Percentiles rank a stretch among this genome's conserved stretches.
These are phyloP conservation scores for Suhomyces yuchorum DNA, from an alignment of 1,139 yeast genomes.

Conservation along the genomic window DNA sequence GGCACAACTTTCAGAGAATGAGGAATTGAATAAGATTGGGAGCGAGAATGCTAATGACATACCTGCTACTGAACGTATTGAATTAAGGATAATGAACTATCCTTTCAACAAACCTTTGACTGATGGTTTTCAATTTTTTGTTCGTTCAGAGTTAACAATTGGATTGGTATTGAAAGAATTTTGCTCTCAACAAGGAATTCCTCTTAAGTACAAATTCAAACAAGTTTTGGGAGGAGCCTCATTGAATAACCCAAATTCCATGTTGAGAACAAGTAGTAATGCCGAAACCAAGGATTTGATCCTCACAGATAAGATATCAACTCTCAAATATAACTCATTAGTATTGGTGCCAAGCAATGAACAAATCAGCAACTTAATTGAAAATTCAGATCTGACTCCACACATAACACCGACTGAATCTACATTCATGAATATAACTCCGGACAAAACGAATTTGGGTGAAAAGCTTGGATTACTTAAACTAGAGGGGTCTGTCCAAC, in stretches of 20 bases:
- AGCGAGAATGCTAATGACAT: slow-evolving; percentile 1
- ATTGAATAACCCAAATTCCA: slow-evolving; percentile 1
- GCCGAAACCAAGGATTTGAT: slow-evolving; percentile 3
- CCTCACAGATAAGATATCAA: slow-evolving; percentile 23
- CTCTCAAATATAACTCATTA: slow-evolving; percentile 24
- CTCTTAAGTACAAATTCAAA: slow-evolving; percentile 22
- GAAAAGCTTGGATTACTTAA: slow-evolving; percentile 21
- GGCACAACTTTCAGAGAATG: slow-evolving; percentile 1
- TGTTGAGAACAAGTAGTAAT: slow-evolving; percentile 1
- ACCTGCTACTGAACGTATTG: slow-evolving; percentile 1
- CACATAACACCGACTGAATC: slow-evolving; percentile 36
- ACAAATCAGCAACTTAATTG: slow-evolving; percentile 4
- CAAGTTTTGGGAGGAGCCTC: slow-evolving; percentile 8
- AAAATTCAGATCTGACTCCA: slow-evolving; percentile 2
- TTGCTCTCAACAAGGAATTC: slow-evolving; percentile 33
- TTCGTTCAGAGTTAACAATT: slow-evolving; percentile 24
- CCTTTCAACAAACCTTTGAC: slow-evolving; percentile 5
- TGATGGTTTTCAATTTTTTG: slow-evolving; percentile 10
- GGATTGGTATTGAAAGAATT: slow-evolving; percentile 37
- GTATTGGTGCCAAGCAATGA: slow-evolving; percentile 11
- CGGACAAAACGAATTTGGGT: slow-evolving; percentile 27
- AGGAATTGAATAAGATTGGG: not conserved
- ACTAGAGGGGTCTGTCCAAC: slow-evolving; percentile 2
- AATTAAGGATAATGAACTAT: slow-evolving; percentile 8
- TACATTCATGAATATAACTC: slow-evolving; percentile 31